phyloP scores from a whole-genome alignment of 768 basidiomycete genomes.

The Mycena chlorophos region DNA sequence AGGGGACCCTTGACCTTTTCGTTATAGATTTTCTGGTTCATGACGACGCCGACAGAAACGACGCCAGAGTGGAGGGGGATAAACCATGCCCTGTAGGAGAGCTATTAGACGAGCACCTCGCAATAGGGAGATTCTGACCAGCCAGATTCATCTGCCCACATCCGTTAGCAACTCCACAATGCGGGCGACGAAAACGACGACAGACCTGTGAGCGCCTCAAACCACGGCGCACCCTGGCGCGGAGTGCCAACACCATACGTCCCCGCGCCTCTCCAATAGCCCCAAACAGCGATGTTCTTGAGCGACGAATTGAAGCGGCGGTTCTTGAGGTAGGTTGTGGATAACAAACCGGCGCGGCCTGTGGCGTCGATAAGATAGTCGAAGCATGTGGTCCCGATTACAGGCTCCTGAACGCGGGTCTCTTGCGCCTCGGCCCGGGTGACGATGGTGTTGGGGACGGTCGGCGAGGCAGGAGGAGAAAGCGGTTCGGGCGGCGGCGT shows the following conservation, averaged over 20 bases:
- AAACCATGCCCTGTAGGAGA: slow-evolving; percentile 52
- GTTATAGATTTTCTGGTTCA: slow-evolving; percentile 54
- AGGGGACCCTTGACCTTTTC: slow-evolving; percentile 29
- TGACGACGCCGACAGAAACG: slow-evolving; percentile 63
- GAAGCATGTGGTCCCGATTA: slow-evolving; percentile 58
- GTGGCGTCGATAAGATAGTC: slow-evolving; percentile 73
- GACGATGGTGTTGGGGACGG: slow-evolving; percentile 23
- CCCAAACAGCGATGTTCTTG: slow-evolving; percentile 78
- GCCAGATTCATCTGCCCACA: slow-evolving; percentile 56
- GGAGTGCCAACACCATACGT: slow-evolving; percentile 51
- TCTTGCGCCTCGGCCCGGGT: slow-evolving; percentile 7
- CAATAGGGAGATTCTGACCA: slow-evolving; percentile 32
- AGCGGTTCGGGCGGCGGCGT: slow-evolving; percentile 40
- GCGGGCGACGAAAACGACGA: not conserved
- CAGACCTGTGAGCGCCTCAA: slow-evolving; percentile 69
- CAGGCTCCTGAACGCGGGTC: slow-evolving; percentile 11
- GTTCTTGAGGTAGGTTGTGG: slow-evolving; percentile 67
- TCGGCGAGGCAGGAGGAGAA: slow-evolving; percentile 44
- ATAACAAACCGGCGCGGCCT: slow-evolving; percentile 71
- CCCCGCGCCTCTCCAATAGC: slow-evolving; percentile 62
- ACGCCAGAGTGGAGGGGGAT: slow-evolving; percentile 67
- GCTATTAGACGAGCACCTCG: not conserved
- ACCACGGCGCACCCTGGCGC: slow-evolving; percentile 62
- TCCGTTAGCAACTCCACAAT: not conserved
- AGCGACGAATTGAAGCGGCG: slow-evolving; percentile 66